A percentile compares a stretch with the other conserved stretches of the same genome.
These are phyloP conservation scores for Luzula sylvatica DNA, from an alignment of 176 grass and related monocot genomes.

Conservation along the genomic window DNA sequence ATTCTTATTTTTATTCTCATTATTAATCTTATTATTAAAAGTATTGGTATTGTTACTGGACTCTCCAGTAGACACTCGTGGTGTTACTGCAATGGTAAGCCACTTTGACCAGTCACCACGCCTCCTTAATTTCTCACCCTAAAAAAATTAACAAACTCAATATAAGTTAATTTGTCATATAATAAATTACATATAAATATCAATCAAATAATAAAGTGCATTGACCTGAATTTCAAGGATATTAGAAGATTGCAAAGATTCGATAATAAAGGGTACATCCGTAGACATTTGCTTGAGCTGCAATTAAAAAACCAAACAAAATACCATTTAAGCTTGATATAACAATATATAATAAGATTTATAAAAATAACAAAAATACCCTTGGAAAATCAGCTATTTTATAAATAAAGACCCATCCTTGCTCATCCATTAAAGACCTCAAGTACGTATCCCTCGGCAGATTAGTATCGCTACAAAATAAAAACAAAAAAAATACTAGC, in stretches of 20 bases:
- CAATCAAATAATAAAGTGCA: not conserved
- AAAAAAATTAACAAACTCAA: not conserved
- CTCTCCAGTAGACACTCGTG: slow-evolving; percentile 2
- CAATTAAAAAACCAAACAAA: slow-evolving; percentile 1
- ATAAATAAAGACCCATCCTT: slow-evolving; percentile 33
- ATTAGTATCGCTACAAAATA: slow-evolving; percentile 31
- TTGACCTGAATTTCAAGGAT: slow-evolving; percentile 32
- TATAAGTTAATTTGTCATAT: not conserved
- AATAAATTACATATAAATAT: not conserved
- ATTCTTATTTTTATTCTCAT: slow-evolving; percentile 1
- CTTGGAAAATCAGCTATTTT: slow-evolving; percentile 47
- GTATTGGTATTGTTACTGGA: no score
- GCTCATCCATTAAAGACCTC: slow-evolving; percentile 45
- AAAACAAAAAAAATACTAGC: not conserved
- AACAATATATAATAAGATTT: not conserved
- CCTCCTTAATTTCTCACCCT: slow-evolving; percentile 42
- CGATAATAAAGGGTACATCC: slow-evolving; percentile 34
- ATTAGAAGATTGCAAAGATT: slow-evolving; percentile 28
- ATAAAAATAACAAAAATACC: slow-evolving; percentile 20
- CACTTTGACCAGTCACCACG: slow-evolving; percentile 33
- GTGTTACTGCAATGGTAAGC: slow-evolving; percentile 15
- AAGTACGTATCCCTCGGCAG: slow-evolving; percentile 26
- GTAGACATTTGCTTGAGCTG: slow-evolving; percentile 38
- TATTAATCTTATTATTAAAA: not conserved
- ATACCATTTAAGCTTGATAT: not conserved